Conservation (phyloP, 768 basidiomycete genomes). For the Phlebiopsis gigantea region DNA sequence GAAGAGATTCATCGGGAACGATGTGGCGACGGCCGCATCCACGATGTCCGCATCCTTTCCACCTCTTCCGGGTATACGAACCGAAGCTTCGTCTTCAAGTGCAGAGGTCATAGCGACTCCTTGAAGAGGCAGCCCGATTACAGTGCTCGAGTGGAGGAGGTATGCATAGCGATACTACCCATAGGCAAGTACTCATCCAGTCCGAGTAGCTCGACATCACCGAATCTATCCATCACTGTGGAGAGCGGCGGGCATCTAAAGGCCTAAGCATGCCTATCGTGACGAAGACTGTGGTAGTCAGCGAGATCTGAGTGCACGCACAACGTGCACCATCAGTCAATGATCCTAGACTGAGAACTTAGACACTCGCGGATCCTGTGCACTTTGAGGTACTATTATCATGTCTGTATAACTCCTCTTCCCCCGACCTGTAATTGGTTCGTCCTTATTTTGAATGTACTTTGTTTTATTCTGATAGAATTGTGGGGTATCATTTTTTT, state of each 20-base stretch:
- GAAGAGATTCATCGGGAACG: not conserved
- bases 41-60: not conserved
- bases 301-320: constrained; percentile 10
- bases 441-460: too few species aligned
- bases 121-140: not conserved
- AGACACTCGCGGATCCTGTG: too few species aligned
- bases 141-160: not conserved
- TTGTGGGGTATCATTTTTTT: too few species aligned
- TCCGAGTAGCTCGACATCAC: not conserved
- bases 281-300: constrained; percentile 12
- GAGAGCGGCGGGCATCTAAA: not conserved
- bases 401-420: too few species aligned
- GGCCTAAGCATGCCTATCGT: constrained; percentile 7
- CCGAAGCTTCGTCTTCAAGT: too few species aligned
- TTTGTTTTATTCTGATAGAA: too few species aligned
- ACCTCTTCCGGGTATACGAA: not conserved
- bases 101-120: not conserved
- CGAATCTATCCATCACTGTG: not conserved
- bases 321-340: too few species aligned
- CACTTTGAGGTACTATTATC: too few species aligned
- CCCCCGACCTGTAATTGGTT: too few species aligned
- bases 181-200: not conserved
- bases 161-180: not conserved
- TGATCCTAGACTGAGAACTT: too few species aligned
- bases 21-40: not conserved